Percentiles rank a stretch among this genome's conserved stretches.
Evolutionary conservation across 2,329 filamentous ascomycete genomes (phyloP).

Genomic region (Xylariaceae sp.): DNA sequence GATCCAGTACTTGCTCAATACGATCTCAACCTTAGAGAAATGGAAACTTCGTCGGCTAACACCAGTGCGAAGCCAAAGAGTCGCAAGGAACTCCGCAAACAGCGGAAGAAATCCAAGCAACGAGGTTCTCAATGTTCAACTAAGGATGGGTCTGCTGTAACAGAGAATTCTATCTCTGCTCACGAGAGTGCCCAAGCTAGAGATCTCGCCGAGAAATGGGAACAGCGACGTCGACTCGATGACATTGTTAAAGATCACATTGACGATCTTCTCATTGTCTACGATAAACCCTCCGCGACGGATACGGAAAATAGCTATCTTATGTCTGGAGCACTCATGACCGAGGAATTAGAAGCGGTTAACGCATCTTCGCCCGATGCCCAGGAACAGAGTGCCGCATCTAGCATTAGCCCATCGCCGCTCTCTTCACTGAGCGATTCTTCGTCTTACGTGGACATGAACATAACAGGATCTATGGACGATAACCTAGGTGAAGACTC

Average conservation of each 20-base stretch:
- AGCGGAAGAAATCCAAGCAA: not conserved
- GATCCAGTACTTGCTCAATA: constrained; percentile 2
- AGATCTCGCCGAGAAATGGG: constrained; percentile 1
- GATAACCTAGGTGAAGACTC: not conserved
- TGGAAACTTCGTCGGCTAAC: not conserved
- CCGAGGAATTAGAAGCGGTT: not conserved
- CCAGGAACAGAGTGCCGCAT: too few relatives aligned
- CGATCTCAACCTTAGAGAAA: not conserved
- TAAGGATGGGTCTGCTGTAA: not conserved
- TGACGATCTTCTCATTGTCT: constrained; percentile 14
- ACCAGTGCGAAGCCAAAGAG: not conserved
- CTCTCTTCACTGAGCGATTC: too few relatives aligned
- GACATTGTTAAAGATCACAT: constrained; percentile 18
- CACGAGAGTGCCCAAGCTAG: not conserved
- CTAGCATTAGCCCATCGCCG: too few relatives aligned
- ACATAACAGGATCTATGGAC: not conserved
- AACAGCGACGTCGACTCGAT: constrained; percentile 16
- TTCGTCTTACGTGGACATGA: not conserved
- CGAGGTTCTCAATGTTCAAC: not conserved
- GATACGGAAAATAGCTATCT: not conserved
- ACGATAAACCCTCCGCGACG: constrained; percentile 4
- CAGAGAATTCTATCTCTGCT: not conserved
- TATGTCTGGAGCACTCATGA: constrained; percentile 23
- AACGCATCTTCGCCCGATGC: not conserved
- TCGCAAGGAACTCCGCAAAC: not conserved